Evolutionary conservation across 2,329 filamentous ascomycete genomes (phyloP).

Genomic region (Zalaria sp.): DNA sequence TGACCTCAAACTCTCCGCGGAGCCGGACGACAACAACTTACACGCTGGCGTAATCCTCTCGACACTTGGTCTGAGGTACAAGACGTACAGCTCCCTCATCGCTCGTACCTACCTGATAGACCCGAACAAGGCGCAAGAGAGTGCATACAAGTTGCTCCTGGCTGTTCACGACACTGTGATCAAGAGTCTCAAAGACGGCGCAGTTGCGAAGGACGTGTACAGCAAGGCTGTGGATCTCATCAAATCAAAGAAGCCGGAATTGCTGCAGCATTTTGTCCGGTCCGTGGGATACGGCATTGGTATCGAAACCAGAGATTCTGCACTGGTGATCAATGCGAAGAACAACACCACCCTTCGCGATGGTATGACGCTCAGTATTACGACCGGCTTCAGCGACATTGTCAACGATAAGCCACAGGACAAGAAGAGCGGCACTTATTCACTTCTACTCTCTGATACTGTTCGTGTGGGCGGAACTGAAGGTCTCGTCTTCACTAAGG

Average conservation of each 20-base stretch:
- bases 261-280: slow-evolving; percentile 90
- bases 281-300: slow-evolving; percentile 87
- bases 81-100: slow-evolving; percentile 86
- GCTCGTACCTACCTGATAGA: slow-evolving; percentile 92
- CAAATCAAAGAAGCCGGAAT: slow-evolving; percentile 81
- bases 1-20: slow-evolving; percentile 67
- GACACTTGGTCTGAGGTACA: slow-evolving; percentile 83
- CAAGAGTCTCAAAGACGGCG: slow-evolving; percentile 80
- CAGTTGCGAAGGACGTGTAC: slow-evolving; percentile 78
- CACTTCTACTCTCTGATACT: slow-evolving; percentile 82
- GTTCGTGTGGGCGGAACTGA: slow-evolving; percentile 72
- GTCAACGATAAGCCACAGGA: slow-evolving; percentile 78
- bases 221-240: slow-evolving; percentile 69
- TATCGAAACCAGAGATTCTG: slow-evolving; percentile 76
- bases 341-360: slow-evolving; percentile 74
- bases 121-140: slow-evolving; percentile 90
- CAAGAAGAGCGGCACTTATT: slow-evolving; percentile 80
- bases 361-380: slow-evolving; percentile 90
- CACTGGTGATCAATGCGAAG: slow-evolving; percentile 75
- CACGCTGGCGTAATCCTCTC: slow-evolving; percentile 90
- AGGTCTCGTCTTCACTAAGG: slow-evolving; percentile 80
- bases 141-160: slow-evolving; percentile 79
- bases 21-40: slow-evolving; percentile 65
- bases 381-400: slow-evolving; percentile 79
- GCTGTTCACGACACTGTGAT: slow-evolving; percentile 79